Evolutionary conservation across 257 asterid genomes (phyloP).

Genomic region (Capsicum baccatum): DNA sequence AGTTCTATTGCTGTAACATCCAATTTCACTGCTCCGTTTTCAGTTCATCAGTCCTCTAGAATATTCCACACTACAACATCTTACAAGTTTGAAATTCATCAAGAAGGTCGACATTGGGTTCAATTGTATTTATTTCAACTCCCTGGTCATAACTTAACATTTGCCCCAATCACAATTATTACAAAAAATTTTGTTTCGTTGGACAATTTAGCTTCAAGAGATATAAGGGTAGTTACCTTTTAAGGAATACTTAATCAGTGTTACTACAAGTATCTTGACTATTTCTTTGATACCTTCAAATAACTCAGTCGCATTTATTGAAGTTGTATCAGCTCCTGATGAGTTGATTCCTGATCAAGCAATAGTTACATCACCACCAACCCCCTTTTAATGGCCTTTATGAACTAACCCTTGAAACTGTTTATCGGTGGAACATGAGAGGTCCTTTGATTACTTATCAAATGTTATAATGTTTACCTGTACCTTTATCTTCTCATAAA

Average conservation of each 20-base stretch:
- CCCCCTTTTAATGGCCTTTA: conserved; percentile 51
- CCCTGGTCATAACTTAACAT: conserved; percentile 54
- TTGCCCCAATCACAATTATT: conserved; percentile 62
- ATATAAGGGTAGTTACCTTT: conserved; percentile 51
- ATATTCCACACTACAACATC: conserved; percentile 56
- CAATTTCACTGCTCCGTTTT: conserved; percentile 62
- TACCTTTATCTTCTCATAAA: too few relatives aligned
- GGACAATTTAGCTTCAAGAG: conserved; percentile 58
- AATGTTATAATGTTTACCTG: not conserved
- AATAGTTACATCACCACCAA: conserved; percentile 38
- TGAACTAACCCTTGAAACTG: conserved; percentile 56
- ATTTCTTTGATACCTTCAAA: conserved; percentile 60
- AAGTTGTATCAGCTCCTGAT: conserved; percentile 71
- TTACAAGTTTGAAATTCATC: conserved; percentile 51
- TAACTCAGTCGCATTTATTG: conserved; percentile 66
- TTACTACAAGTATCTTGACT: conserved; percentile 56
- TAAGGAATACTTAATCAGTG: conserved; percentile 67
- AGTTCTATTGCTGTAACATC: conserved; percentile 54
- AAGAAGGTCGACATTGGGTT: conserved; percentile 68
- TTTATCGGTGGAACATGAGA: conserved; percentile 73
- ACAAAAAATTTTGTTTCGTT: conserved; percentile 65
- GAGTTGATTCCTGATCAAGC: conserved; percentile 61
- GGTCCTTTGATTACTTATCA: conserved; percentile 69
- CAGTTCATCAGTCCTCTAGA: conserved; percentile 63
- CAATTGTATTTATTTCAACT: conserved; percentile 72